Percentiles rank a stretch among this genome's conserved stretches.
phyloP scores from a whole-genome alignment of 768 basidiomycete genomes.

The Strobilomyces confusus region DNA sequence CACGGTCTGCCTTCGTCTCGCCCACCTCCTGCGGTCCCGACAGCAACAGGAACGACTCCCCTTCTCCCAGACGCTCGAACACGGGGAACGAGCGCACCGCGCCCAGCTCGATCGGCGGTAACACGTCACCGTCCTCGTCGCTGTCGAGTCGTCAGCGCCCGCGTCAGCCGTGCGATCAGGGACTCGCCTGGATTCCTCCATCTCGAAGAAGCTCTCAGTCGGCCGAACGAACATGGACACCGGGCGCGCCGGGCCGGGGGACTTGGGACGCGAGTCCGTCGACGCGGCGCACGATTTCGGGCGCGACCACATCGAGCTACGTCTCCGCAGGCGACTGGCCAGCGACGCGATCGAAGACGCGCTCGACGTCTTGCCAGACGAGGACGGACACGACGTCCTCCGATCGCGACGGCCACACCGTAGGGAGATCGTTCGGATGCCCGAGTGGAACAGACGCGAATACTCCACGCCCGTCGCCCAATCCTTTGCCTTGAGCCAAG shows the following conservation, averaged over 20 bases:
- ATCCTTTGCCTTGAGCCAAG: conserved; percentile 30
- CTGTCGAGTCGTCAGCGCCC: conserved; percentile 2
- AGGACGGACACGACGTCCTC: conserved; percentile 7
- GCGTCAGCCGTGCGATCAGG: too few species aligned
- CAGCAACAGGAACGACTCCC: conserved; percentile 42
- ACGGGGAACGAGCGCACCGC: conserved; percentile 42
- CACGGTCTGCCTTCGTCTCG: conserved; percentile 33
- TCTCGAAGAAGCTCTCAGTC: conserved; percentile 4
- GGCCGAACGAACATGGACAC: conserved; percentile 16
- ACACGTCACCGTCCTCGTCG: conserved; percentile 1
- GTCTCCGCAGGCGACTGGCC: conserved; percentile 10
- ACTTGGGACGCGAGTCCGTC: conserved; percentile 2
- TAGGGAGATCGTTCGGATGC: conserved; percentile 29
- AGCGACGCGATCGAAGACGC: background rate
- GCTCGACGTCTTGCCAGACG: background rate
- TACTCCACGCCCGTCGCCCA: conserved; percentile 30
- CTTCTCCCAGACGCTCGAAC: conserved; percentile 38
- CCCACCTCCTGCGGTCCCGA: conserved; percentile 21
- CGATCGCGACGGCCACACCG: conserved; percentile 1
- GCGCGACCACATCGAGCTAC: background rate
- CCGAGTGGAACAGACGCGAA: conserved; percentile 35
- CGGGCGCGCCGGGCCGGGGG: conserved; percentile 5
- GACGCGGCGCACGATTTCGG: conserved; percentile 4
- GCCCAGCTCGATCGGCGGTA: conserved; percentile 28
- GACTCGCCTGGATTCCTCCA: conserved; percentile 13